A percentile compares a stretch with the other conserved stretches of the same genome.
Conservation (phyloP, 768 basidiomycete species). For the Tephrocybe sp. region DNA sequence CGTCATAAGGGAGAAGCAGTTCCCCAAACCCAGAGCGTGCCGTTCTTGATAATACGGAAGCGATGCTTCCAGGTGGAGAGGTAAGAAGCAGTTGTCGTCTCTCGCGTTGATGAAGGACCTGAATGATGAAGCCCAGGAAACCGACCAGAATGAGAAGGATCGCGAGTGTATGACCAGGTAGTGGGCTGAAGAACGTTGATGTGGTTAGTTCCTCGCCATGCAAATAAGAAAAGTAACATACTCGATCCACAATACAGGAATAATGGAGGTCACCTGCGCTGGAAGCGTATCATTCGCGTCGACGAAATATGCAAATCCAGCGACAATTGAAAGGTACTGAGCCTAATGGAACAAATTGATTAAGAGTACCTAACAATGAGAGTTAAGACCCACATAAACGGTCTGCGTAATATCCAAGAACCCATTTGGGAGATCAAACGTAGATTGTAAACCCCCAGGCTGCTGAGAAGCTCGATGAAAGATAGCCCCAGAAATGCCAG, state of each 20-base stretch:
- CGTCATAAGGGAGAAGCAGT: conserved; percentile 58
- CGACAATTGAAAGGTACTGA: conserved; percentile 53
- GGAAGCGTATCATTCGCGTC: conserved; percentile 31
- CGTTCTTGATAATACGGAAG: conserved; percentile 51
- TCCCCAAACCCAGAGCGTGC: conserved; percentile 61
- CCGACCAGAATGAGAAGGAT: conserved; percentile 46
- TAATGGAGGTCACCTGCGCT: conserved; percentile 36
- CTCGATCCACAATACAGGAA: conserved; percentile 58
- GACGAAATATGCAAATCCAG: conserved; percentile 60
- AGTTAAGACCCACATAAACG: conserved; percentile 45
- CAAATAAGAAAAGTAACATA: conserved; percentile 27
- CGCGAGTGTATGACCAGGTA: conserved; percentile 53
- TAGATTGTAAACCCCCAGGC: conserved; percentile 36
- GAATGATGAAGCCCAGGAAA: conserved; percentile 42
- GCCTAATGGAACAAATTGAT: conserved; percentile 30
- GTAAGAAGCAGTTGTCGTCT: conserved; percentile 50
- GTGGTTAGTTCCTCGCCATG: not conserved
- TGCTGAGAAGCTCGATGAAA: conserved; percentile 47
- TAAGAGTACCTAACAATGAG: not conserved
- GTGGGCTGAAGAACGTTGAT: conserved; percentile 33
- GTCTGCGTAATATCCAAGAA: conserved; percentile 49
- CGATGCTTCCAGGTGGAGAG: conserved; percentile 59
- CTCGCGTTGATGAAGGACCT: conserved; percentile 43
- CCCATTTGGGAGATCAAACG: conserved; percentile 46
- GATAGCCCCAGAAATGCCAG: conserved; percentile 61